Base-by-base conservation (phyloP, 1,284 basidiomycete species). In the Pyrrhoderma lamaoense region DNA sequence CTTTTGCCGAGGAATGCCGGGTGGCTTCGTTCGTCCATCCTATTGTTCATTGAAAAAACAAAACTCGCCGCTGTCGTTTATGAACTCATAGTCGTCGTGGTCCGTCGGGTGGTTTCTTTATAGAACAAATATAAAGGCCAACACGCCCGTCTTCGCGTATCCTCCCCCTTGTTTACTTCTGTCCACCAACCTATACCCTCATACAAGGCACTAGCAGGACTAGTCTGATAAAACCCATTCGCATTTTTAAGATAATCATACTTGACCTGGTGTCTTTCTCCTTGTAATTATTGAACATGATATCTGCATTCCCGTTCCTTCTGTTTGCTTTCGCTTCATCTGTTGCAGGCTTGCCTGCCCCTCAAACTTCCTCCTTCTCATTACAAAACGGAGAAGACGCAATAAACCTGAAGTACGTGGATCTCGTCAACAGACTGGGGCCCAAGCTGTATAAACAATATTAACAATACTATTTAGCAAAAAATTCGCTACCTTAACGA, bases 331-430 rank as follows among this genome's bases (percentile, higher is more conserved):
- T 61, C 55, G 49, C 62, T 47, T 61, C 74, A 55, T 59, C 67
- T 45, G 55, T 64, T 25, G 56, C 76, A 40, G 59, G 70, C 72
- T 13, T 67, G 64, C 47, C 72, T 71, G 9, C 59, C 63, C 48
- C 62, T 63, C 46, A 58, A 60, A 42, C 68, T 22, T 65, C 67
- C 14, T 62, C 59, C 16, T 70, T 75, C 59, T 58, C 61, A 46
- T 63, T 71, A 37, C 65, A 72, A 57, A 82, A 80, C 61, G 77
- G 76, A 50, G 61, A 76, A 56, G 74, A 74, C 55, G 76, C 79
- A 42, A 71, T 79, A 56, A 67, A 70, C 13, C 61, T 71, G 21
- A 80, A 80, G 80, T 77, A 50, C 50, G 72, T 14, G 7, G 27
- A 3, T 55, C 14, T n/a, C n/a, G n/a, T n/a, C n/a, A n/a, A n/a